phyloP scores from a whole-genome alignment of 2,329 filamentous ascomycete genomes.

The Sporothrix phasma region DNA sequence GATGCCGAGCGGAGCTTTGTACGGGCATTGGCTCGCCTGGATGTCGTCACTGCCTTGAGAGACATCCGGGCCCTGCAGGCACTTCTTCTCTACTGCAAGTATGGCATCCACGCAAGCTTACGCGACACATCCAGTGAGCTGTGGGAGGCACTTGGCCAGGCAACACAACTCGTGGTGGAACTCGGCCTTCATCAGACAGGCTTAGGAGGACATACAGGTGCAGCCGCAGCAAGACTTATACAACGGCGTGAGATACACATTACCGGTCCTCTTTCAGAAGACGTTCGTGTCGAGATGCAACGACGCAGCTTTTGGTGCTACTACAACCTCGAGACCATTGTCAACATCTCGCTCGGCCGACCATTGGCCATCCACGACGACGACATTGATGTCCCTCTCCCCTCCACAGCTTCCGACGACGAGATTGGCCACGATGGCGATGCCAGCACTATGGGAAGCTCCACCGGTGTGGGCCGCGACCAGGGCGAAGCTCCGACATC shows the following conservation, averaged over 20 bases:
- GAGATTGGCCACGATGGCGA: not conserved
- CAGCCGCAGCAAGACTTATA: not conserved
- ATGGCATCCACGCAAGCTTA: constrained; percentile 3
- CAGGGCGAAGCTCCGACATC: not conserved
- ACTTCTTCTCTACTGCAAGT: constrained; percentile 5
- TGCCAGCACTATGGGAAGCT: not conserved
- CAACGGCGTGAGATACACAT: constrained; percentile 6
- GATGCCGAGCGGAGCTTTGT: constrained; percentile 4
- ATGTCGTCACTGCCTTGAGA: not conserved
- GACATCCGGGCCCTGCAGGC: constrained; percentile 7
- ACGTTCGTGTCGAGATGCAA: constrained; percentile 2
- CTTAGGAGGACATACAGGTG: not conserved
- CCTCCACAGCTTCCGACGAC: not conserved
- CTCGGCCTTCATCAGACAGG: not conserved
- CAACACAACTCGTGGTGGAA: constrained; percentile 5
- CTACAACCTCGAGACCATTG: constrained; percentile 9
- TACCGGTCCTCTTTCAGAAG: not conserved
- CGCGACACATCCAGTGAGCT: constrained; percentile 8
- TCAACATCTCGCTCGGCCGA: constrained; percentile 5
- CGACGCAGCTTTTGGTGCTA: constrained; percentile 10
- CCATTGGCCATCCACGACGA: constrained; percentile 9
- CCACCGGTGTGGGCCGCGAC: not conserved
- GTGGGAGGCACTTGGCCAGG: constrained; percentile 4
- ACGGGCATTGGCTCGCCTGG: not conserved
- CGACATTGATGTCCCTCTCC: not conserved